A percentile compares a stretch with the other conserved stretches of the same genome.
Conservation (phyloP, 768 basidiomycete genomes). For the Pisolithus microcarpus region DNA sequence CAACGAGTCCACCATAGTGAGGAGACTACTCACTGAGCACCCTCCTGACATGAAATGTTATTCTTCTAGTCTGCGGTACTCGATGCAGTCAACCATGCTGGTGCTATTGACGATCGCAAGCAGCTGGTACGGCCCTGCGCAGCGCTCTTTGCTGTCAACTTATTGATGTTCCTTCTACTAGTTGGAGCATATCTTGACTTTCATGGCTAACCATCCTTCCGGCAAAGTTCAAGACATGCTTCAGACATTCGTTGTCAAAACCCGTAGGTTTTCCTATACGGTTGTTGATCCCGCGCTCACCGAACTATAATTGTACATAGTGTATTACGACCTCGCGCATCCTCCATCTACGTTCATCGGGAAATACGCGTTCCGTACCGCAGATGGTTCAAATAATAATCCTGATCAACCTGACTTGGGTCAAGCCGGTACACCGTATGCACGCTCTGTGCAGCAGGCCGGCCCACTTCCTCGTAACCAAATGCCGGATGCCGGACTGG, state of each 20-base stretch:
- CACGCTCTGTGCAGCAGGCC: constrained; percentile 72
- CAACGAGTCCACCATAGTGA: constrained; percentile 21
- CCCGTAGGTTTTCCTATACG: constrained; percentile 39
- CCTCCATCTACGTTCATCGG: constrained; percentile 68
- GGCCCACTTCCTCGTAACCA: constrained; percentile 59
- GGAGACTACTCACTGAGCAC: neutral
- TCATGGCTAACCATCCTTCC: constrained; percentile 53
- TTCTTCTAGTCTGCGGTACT: constrained; percentile 45
- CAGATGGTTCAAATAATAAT: constrained; percentile 79
- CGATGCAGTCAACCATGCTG: constrained; percentile 53
- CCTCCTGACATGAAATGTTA: neutral
- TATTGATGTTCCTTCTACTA: constrained; percentile 18
- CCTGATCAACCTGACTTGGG: constrained; percentile 63
- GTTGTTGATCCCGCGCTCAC: neutral
- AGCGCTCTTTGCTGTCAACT: neutral
- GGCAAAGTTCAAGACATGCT: constrained; percentile 36
- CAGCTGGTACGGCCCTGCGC: constrained; percentile 47
- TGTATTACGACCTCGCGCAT: constrained; percentile 78
- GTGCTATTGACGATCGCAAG: constrained; percentile 70
- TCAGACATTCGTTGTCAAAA: constrained; percentile 37
- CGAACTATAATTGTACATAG: constrained; percentile 28
- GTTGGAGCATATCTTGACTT: constrained; percentile 66
- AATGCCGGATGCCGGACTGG: constrained; percentile 70
- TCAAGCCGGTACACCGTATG: constrained; percentile 70
- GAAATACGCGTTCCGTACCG: constrained; percentile 57